Percentiles rank a stretch among this genome's conserved stretches.
Evolutionary conservation across 1,139 yeast genomes (phyloP).

Genomic region (Meyerozyma elateridarum): DNA sequence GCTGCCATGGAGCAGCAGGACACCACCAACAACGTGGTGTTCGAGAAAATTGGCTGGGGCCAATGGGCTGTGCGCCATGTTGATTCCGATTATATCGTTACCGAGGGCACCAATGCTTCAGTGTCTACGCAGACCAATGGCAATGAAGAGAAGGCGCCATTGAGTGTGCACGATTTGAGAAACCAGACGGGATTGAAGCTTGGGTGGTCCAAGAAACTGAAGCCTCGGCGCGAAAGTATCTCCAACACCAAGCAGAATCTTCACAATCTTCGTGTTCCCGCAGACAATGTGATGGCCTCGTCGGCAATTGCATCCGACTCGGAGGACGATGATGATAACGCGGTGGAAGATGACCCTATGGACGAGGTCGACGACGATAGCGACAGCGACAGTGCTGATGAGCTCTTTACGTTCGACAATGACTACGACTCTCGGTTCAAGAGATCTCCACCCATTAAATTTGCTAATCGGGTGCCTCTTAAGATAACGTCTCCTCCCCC

Average conservation of each 20-base stretch:
- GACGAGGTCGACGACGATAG: slow-evolving; percentile 20
- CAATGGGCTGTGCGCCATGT: slow-evolving; percentile 84
- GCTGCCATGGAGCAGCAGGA: slow-evolving; percentile 74
- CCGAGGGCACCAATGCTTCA: slow-evolving; percentile 29
- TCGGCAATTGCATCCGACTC: slow-evolving; percentile 40
- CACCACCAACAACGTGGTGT: slow-evolving; percentile 56
- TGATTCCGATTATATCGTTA: slow-evolving; percentile 45
- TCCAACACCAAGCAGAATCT: slow-evolving; percentile 43
- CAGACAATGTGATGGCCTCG: slow-evolving; percentile 20
- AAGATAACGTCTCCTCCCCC: slow-evolving; percentile 39
- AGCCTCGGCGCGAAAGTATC: slow-evolving; percentile 50
- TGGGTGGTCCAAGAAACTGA: slow-evolving; percentile 43
- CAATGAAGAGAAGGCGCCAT: slow-evolving; percentile 18
- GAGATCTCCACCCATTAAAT: slow-evolving; percentile 36
- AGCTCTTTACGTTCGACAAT: slow-evolving; percentile 42
- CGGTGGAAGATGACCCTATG: slow-evolving; percentile 11
- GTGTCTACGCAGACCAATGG: too few species aligned
- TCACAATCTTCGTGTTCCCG: slow-evolving; percentile 45
- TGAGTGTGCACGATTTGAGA: slow-evolving; percentile 33
- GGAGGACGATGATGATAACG: slow-evolving; percentile 31
- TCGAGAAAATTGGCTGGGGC: slow-evolving; percentile 97
- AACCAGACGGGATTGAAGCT: slow-evolving; percentile 37
- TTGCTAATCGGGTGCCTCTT: slow-evolving; percentile 43
- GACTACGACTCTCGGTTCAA: slow-evolving; percentile 16
- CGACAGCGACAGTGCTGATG: slow-evolving; percentile 26